Base-by-base conservation (phyloP, 768 basidiomycete species). In the Steccherinum ochraceum region DNA sequence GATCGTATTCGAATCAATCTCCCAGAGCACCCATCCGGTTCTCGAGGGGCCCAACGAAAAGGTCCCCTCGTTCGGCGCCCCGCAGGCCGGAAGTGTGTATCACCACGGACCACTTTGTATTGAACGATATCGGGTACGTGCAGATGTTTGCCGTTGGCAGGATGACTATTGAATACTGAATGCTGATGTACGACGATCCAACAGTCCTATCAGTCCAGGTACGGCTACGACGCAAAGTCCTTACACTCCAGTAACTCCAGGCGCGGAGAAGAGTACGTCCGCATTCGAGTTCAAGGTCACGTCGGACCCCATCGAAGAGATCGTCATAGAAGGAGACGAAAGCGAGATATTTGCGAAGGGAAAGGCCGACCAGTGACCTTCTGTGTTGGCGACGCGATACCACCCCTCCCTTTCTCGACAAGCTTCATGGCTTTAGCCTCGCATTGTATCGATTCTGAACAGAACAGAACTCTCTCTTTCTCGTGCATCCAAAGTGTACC, bases 101-200 rank as follows among this genome's bases (percentile, higher is more conserved):
- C 45, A 79, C 77, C 13, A 81, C 80, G 11, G 78, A 82, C 62
- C 76, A 79, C 52, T 76, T 82, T 51, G 79, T 77, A 12, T 77
- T 81, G 75, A 69, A 75, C 16, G 79, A 82, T 60, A 77, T 78
- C 46, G 55, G 47, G 61, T 58, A 47, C 7, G 41, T 43, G 7
- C 7, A 7, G 30, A 7, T 35, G 30, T 35, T n/a, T n/a, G n/a
- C n/a, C n/a, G n/a, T n/a, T n/a, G n/a, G n/a, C n/a, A n/a, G n/a
- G n/a, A n/a, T n/a, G n/a, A n/a, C n/a, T n/a, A n/a, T n/a, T n/a
- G n/a, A n/a, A n/a, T n/a, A n/a, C n/a, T n/a, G n/a, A n/a, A n/a
- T n/a, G n/a, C n/a, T n/a, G n/a, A n/a, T n/a, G n/a, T n/a, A n/a
- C n/a, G n/a, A n/a, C n/a, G n/a, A n/a, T n/a, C n/a, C n/a, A n/a